phyloP scores from a whole-genome alignment of 2,329 filamentous ascomycete genomes.

The Aaosphaeria arxii region DNA sequence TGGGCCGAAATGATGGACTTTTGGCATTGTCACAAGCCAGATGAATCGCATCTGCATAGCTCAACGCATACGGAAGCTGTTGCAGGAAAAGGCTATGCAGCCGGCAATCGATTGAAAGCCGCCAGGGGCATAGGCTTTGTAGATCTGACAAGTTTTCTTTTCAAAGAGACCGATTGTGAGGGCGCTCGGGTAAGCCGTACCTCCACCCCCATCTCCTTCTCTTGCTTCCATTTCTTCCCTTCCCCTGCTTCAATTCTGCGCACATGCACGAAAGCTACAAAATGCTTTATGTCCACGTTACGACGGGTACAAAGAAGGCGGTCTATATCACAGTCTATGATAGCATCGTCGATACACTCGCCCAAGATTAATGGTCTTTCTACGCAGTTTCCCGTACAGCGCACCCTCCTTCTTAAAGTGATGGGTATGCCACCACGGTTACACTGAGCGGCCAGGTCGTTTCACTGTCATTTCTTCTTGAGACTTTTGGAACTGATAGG shows the following conservation, averaged over 20 bases:
- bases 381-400: conserved; percentile 17
- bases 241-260: not conserved
- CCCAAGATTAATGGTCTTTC: conserved; percentile 47
- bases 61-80: conserved; percentile 34
- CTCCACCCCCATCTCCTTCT: conserved; percentile 1
- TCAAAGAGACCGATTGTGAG: conserved; percentile 65
- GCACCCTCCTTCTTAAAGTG: conserved; percentile 28
- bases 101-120: conserved; percentile 69
- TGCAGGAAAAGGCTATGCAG: conserved; percentile 69
- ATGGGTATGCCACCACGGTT: conserved; percentile 19
- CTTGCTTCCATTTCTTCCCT: not conserved
- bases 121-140: conserved; percentile 70
- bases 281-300: not conserved
- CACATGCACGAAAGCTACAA: too few relatives aligned
- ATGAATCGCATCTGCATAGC: conserved; percentile 56
- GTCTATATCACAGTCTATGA: conserved; percentile 44
- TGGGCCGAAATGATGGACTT: conserved; percentile 99
- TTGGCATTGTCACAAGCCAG: conserved; percentile 97
- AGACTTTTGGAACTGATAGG: conserved; percentile 32
- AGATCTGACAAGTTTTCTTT: conserved; percentile 73
- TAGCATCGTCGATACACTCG: conserved; percentile 58
- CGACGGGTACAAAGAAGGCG: conserved; percentile 57
- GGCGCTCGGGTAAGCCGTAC: conserved; percentile 42
- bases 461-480: conserved; percentile 27
- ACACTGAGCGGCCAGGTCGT: conserved; percentile 27